phyloP scores from a whole-genome alignment of 176 grass and related monocot species.

The Thalia dealbata region DNA sequence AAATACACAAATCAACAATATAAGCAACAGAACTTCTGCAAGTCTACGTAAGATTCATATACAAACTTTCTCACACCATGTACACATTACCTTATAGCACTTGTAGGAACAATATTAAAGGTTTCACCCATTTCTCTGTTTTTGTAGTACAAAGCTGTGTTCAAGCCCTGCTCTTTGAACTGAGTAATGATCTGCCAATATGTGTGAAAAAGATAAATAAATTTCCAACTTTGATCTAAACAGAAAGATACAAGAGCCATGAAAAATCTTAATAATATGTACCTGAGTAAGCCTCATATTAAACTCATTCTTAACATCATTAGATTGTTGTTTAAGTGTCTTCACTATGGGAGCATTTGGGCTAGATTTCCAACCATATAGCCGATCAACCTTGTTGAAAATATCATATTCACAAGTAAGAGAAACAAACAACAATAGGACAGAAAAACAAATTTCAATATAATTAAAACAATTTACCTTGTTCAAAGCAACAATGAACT shows the following conservation, averaged over 20 bases:
- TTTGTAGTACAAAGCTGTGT: constrained; percentile 89
- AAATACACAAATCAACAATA: constrained; percentile 20
- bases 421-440: not conserved
- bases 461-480: constrained; percentile 47
- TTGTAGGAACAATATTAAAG: constrained; percentile 91
- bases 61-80: not conserved
- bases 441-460: not conserved
- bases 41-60: not conserved
- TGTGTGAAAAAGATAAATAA: constrained; percentile 5
- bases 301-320: constrained; percentile 91
- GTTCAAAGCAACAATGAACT: constrained; percentile 96
- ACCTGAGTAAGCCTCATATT: constrained; percentile 88
- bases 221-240: not conserved
- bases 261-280: not conserved
- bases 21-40: constrained; percentile 2
- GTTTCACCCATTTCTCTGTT: constrained; percentile 88
- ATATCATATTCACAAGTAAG: constrained; percentile 15
- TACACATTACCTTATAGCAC: constrained; percentile 61
- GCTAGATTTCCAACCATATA: constrained; percentile 79
- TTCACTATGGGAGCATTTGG: constrained; percentile 71
- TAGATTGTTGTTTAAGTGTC: constrained; percentile 66
- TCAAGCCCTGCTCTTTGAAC: constrained; percentile 93
- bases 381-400: constrained; percentile 64
- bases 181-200: constrained; percentile 63
- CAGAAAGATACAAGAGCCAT: constrained; percentile 6